phyloP scores from a whole-genome alignment of 352 stramenopile genomes.

The Blastocystis sp. region DNA sequence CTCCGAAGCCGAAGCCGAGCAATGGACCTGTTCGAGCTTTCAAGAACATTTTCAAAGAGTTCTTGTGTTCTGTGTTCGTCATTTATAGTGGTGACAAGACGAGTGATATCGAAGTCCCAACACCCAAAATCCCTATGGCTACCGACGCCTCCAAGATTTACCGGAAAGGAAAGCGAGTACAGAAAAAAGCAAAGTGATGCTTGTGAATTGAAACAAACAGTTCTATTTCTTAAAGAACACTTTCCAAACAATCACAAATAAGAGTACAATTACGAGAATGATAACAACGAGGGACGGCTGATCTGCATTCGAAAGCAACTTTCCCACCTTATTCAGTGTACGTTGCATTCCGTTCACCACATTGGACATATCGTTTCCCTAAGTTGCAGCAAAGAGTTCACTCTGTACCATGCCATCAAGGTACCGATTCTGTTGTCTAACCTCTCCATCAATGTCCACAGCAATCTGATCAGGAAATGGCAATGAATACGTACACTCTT shows the following conservation, averaged over 20 bases:
- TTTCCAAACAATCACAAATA: constrained; percentile 4
- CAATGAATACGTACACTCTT: neutral
- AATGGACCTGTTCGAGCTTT: neutral
- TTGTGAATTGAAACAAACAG: neutral
- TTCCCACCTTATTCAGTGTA: constrained; percentile 1
- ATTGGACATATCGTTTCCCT: neutral
- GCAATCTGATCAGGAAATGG: neutral
- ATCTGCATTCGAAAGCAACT: constrained; percentile 19
- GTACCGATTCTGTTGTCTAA: neutral
- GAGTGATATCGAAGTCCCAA: constrained; percentile 1
- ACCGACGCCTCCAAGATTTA: neutral
- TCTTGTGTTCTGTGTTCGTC: neutral
- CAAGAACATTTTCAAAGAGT: constrained; percentile 41
- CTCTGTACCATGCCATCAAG: neutral
- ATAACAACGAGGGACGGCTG: neutral
- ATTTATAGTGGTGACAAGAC: constrained; percentile 16
- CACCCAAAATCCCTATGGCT: neutral
- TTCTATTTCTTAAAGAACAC: neutral
- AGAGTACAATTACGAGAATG: constrained; percentile 7
- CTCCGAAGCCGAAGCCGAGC: neutral
- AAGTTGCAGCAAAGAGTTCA: neutral
- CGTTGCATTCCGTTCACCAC: neutral
- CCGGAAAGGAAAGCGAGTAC: neutral
- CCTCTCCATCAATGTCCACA: neutral
- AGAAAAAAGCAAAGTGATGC: neutral